Evolutionary conservation across 2,329 filamentous ascomycete species (phyloP).

Genomic region (Torrubiellomyces zombiae): DNA sequence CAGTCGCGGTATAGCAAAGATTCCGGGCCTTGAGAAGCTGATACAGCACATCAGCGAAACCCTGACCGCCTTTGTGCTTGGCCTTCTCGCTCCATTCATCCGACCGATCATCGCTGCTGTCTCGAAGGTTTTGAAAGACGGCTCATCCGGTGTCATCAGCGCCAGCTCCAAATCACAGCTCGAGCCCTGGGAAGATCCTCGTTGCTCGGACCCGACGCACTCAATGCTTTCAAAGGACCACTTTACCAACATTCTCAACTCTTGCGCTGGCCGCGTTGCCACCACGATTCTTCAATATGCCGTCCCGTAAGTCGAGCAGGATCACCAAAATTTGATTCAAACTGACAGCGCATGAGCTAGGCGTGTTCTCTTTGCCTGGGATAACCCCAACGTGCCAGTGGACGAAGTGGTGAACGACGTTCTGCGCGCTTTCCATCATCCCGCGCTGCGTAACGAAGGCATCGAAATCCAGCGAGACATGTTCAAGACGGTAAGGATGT

Average conservation of each 20-base stretch:
- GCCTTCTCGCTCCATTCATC: slow-evolving; percentile 79
- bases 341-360: slow-evolving; percentile 14
- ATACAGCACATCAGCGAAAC: slow-evolving; percentile 90
- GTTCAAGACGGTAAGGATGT: slow-evolving; percentile 72
- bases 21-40: slow-evolving; percentile 78
- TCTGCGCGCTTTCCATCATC: slow-evolving; percentile 76
- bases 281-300: slow-evolving; percentile 69
- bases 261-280: slow-evolving; percentile 58
- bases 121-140: slow-evolving; percentile 69
- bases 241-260: slow-evolving; percentile 64
- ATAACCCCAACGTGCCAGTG: slow-evolving; percentile 67
- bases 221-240: slow-evolving; percentile 75
- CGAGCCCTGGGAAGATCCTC: slow-evolving; percentile 63
- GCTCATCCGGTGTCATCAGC: slow-evolving; percentile 55
- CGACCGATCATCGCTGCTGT: slow-evolving; percentile 81
- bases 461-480: slow-evolving; percentile 74
- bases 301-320: slow-evolving; percentile 43
- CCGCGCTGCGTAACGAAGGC: slow-evolving; percentile 57
- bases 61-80: slow-evolving; percentile 79
- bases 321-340: not conserved
- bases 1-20: slow-evolving; percentile 71
- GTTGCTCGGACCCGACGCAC: slow-evolving; percentile 64
- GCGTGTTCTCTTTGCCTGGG: slow-evolving; percentile 82
- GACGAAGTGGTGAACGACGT: slow-evolving; percentile 74
- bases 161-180: slow-evolving; percentile 59